Evolutionary conservation across 139 green algal species (phyloP).

Genomic region (Picochlorum sp.): DNA sequence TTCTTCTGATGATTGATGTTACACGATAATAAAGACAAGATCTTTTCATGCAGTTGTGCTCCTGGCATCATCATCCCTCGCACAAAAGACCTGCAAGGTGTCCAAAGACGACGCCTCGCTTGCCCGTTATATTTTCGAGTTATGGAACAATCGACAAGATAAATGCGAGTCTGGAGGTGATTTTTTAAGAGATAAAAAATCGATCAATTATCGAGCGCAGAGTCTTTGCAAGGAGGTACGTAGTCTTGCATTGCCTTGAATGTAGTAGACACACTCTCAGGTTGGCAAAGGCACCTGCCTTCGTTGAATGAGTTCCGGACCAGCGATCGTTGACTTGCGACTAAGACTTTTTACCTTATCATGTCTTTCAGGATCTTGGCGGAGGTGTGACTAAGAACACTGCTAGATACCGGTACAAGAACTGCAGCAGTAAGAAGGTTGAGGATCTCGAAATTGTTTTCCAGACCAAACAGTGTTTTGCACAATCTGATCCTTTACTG

Average conservation of each 20-base stretch:
- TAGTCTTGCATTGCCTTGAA: background rate
- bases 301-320: no score
- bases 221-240: constrained; percentile 3
- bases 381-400: background rate
- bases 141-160: constrained; percentile 1
- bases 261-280: background rate
- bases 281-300: no score
- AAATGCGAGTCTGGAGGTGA: constrained; percentile 3
- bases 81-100: background rate
- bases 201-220: background rate
- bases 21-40: background rate
- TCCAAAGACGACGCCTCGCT: background rate
- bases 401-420: background rate
- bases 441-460: background rate
- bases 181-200: background rate
- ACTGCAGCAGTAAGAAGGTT: background rate
- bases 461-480: background rate
- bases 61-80: background rate
- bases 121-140: background rate
- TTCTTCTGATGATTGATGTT: accelerated
- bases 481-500: background rate
- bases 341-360: no score
- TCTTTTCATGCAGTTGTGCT: background rate
- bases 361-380: background rate
- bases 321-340: no score